Conservation (phyloP, 176 grass and related monocot genomes). For the Calamus simplicifolius region DNA sequence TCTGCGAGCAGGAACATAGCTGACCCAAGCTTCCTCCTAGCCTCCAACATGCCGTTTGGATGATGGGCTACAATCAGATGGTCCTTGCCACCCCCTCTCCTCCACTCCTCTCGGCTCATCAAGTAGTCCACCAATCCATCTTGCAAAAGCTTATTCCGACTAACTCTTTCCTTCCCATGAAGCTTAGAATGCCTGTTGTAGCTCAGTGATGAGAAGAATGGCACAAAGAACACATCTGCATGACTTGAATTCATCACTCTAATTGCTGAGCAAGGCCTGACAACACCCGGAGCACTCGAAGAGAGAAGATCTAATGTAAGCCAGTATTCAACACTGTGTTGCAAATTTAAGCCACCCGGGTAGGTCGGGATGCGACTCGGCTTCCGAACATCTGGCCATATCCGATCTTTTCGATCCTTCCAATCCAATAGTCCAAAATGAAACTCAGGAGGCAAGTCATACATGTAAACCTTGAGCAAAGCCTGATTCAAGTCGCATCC, state of each 20-base stretch:
- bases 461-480: conserved; percentile 51
- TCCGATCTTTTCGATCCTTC: conserved; percentile 24
- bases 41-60: conserved; percentile 83
- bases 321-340: conserved; percentile 91
- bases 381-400: conserved; percentile 56
- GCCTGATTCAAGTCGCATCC: conserved; percentile 32
- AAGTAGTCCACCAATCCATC: conserved; percentile 57
- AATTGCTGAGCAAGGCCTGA: conserved; percentile 47
- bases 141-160: conserved; percentile 46
- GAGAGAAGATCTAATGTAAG: conserved; percentile 68
- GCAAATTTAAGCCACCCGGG: conserved; percentile 80
- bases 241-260: conserved; percentile 54
- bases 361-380: conserved; percentile 42
- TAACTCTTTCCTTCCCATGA: conserved; percentile 33
- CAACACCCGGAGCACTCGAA: conserved; percentile 18
- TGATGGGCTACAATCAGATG: conserved; percentile 81
- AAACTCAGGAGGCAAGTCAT: conserved; percentile 65
- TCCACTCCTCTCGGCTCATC: conserved; percentile 38
- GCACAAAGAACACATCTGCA: conserved; percentile 73
- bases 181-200: conserved; percentile 74
- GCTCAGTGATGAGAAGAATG: conserved; percentile 83
- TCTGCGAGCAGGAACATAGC: conserved; percentile 75
- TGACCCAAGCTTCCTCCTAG: conserved; percentile 40
- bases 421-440: conserved; percentile 83
- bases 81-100: conserved; percentile 45